phyloP scores from a whole-genome alignment of 140 eudicot genomes.

The Oenanthe javanica region DNA sequence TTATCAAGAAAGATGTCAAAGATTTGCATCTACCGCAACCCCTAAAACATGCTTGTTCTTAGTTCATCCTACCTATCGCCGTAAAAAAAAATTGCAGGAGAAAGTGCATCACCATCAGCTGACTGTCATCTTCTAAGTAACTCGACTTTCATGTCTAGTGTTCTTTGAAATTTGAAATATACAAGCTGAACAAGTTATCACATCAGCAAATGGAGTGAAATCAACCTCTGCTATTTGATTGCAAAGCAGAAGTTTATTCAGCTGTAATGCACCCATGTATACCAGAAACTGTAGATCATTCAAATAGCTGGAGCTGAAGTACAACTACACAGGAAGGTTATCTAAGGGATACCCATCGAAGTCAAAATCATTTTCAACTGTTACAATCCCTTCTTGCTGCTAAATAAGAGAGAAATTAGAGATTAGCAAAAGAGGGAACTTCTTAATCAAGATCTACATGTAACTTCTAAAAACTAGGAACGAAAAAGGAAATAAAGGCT shows the following conservation, averaged over 20 bases:
- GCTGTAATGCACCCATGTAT: slow-evolving; percentile 28
- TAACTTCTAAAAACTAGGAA: background rate
- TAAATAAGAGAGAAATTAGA: background rate
- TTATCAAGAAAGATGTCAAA: background rate
- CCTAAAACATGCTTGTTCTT: slow-evolving; percentile 2
- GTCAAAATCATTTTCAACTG: slow-evolving; percentile 57
- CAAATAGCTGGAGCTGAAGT: background rate
- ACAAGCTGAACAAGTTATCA: background rate
- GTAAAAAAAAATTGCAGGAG: background rate
- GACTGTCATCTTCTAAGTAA: background rate
- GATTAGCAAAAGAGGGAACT: background rate
- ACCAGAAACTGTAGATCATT: slow-evolving; percentile 10
- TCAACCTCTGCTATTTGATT: background rate
- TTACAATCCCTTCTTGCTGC: slow-evolving; percentile 69
- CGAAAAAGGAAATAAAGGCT: background rate
- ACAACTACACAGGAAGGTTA: slow-evolving; percentile 52
- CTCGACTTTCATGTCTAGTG: background rate
- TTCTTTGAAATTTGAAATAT: background rate
- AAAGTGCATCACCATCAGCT: slow-evolving; percentile 6
- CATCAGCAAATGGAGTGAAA: background rate
- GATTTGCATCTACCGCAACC: slow-evolving; percentile 3
- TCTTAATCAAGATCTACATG: background rate
- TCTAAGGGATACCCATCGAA: slow-evolving; percentile 66
- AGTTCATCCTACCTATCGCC: background rate
- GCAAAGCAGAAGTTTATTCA: background rate